Conservation (phyloP, 2,329 filamentous ascomycete species). For the Elsinoe perseae region DNA sequence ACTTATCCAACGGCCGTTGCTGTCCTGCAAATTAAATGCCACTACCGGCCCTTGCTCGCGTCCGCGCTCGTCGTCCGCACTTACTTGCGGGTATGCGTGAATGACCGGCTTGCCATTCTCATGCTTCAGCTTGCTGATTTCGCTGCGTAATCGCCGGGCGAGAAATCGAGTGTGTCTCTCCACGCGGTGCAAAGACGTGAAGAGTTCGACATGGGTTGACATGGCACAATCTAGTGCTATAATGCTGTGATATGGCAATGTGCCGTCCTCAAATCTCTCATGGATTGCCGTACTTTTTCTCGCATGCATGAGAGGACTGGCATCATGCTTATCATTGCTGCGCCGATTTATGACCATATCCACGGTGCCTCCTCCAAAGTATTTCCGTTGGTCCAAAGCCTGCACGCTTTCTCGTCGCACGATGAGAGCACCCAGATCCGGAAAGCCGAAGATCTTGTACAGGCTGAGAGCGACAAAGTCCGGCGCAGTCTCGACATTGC, state of each 20-base stretch:
- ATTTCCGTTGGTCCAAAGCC: constrained; percentile 58
- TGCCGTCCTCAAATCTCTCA: constrained; percentile 82
- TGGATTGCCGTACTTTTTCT: constrained; percentile 64
- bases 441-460: constrained; percentile 96
- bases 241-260: constrained; percentile 83
- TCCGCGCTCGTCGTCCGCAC: constrained; percentile 35
- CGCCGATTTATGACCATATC: constrained; percentile 62
- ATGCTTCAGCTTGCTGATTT: constrained; percentile 57
- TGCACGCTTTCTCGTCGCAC: constrained; percentile 63
- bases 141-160: constrained; percentile 49
- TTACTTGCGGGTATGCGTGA: constrained; percentile 50
- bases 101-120: constrained; percentile 60
- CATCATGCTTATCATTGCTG: constrained; percentile 31
- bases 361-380: constrained; percentile 92
- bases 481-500: constrained; percentile 53
- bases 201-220: constrained; percentile 59
- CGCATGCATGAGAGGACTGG: constrained; percentile 73
- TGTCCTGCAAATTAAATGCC: constrained; percentile 72
- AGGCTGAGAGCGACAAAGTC: constrained; percentile 86
- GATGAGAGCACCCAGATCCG: constrained; percentile 78
- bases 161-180: constrained; percentile 65
- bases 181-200: constrained; percentile 57
- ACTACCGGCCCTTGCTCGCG: constrained; percentile 61
- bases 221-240: constrained; percentile 74
- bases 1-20: constrained; percentile 65